These are phyloP conservation scores for Naganishia antarctica DNA, from an alignment of 768 basidiomycete genomes.

Conservation along the genomic window DNA sequence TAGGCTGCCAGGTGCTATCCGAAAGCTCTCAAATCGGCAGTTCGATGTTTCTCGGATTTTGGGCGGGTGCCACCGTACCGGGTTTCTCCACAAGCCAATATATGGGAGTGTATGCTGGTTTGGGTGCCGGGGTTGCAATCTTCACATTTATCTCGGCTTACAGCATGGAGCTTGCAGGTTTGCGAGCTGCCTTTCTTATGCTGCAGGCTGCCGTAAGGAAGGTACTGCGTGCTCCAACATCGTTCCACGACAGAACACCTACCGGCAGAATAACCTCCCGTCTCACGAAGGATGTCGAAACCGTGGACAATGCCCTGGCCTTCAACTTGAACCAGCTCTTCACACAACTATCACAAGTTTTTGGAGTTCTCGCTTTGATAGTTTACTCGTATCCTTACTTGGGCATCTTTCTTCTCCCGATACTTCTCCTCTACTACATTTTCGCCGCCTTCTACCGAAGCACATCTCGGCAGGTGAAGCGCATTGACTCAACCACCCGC, in stretches of 20 bases:
- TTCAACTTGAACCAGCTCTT: neutral
- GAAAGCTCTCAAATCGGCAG: constrained; percentile 61
- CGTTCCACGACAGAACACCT: constrained; percentile 67
- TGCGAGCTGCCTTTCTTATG: constrained; percentile 52
- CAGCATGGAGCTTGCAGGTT: constrained; percentile 51
- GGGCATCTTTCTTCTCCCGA: constrained; percentile 38
- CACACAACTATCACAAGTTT: constrained; percentile 49
- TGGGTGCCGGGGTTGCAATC: constrained; percentile 54
- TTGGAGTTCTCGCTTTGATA: constrained; percentile 41
- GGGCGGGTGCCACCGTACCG: constrained; percentile 59
- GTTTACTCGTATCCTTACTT: constrained; percentile 41
- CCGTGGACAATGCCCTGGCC: constrained; percentile 5
- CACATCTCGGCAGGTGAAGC: constrained; percentile 31
- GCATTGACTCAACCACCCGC: constrained; percentile 27
- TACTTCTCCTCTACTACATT: constrained; percentile 30
- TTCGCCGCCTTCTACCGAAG: constrained; percentile 27
- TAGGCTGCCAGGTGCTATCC: constrained; percentile 51
- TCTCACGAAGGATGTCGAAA: constrained; percentile 46
- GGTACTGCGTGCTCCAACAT: constrained; percentile 60
- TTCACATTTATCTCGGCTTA: constrained; percentile 56
- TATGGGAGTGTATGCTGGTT: constrained; percentile 58
- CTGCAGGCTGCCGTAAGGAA: constrained; percentile 58
- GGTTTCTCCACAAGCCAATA: constrained; percentile 63
- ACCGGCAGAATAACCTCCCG: constrained; percentile 46
- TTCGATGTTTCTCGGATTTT: constrained; percentile 68